Percentiles rank a stretch among this genome's conserved stretches.
Conservation (phyloP, 768 basidiomycete genomes). For the Phaeotremella skinneri region DNA sequence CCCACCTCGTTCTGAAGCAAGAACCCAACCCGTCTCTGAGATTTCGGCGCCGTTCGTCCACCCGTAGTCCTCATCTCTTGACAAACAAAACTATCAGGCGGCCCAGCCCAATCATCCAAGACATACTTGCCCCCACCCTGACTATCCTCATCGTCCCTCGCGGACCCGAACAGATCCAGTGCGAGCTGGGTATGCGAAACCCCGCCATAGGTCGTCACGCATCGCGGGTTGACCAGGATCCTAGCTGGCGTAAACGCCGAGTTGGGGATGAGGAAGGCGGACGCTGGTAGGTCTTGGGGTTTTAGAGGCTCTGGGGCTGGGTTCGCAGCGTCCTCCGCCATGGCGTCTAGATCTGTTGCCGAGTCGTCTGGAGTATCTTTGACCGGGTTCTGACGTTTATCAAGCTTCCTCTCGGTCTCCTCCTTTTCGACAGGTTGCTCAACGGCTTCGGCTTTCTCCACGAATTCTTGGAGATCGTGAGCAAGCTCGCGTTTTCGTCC, state of each 20-base stretch:
- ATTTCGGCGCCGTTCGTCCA: conserved; percentile 52
- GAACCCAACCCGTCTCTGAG: conserved; percentile 52
- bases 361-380: conserved; percentile 28
- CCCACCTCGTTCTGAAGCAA: conserved; percentile 52
- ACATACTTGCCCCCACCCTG: conserved; percentile 63
- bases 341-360: conserved; percentile 50
- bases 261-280: conserved; percentile 67
- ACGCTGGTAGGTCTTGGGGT: conserved; percentile 47
- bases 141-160: conserved; percentile 63
- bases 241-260: conserved; percentile 79
- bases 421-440: conserved; percentile 2
- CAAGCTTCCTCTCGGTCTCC: conserved; percentile 3
- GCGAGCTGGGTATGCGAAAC: conserved; percentile 94
- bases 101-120: conserved; percentile 91
- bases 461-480: conserved; percentile 18
- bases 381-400: conserved; percentile 18
- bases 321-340: conserved; percentile 44
- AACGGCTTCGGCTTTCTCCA: conserved; percentile 52
- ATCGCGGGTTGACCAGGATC: conserved; percentile 92
- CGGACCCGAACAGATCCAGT: conserved; percentile 79
- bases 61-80: conserved; percentile 68
- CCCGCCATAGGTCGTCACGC: conserved; percentile 96
- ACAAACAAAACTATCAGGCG: conserved; percentile 96
- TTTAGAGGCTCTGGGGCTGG: conserved; percentile 48
- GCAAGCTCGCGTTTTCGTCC: conserved; percentile 35